A percentile compares a stretch with the other conserved stretches of the same genome.
Conservation (phyloP, 495 filamentous ascomycete genomes). For the Penicillium desertorum region DNA sequence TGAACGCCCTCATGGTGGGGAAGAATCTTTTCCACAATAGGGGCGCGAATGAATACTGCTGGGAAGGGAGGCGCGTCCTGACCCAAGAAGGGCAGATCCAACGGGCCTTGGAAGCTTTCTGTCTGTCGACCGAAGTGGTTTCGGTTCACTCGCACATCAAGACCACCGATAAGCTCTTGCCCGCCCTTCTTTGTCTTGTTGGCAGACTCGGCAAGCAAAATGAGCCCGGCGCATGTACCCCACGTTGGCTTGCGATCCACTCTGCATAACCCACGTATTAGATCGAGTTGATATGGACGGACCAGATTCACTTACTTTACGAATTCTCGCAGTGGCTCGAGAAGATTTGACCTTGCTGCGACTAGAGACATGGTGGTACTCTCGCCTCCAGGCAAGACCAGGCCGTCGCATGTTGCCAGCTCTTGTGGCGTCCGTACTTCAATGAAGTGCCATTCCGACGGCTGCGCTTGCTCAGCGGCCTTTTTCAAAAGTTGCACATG, state of each 20-base stretch:
- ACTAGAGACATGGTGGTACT: conserved; percentile 92
- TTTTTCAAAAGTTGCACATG: conserved; percentile 74
- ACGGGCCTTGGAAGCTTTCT: conserved; percentile 82
- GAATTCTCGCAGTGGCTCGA: conserved; percentile 86
- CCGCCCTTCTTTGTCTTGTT: conserved; percentile 87
- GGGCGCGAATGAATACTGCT: conserved; percentile 91
- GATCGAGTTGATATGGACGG: conserved; percentile 6
- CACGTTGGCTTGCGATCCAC: conserved; percentile 75
- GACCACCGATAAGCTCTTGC: conserved; percentile 88
- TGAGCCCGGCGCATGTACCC: conserved; percentile 96
- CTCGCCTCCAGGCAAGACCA: conserved; percentile 92
- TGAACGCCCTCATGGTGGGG: conserved; percentile 53
- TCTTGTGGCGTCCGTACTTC: conserved; percentile 78
- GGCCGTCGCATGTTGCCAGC: conserved; percentile 70
- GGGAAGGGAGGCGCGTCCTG: conserved; percentile 59
- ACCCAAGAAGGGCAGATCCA: conserved; percentile 72
- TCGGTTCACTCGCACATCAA: conserved; percentile 88
- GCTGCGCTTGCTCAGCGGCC: conserved; percentile 49
- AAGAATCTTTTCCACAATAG: conserved; percentile 84
- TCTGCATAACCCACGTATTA: conserved; percentile 29
- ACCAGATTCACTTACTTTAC: conserved; percentile 69
- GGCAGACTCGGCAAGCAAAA: conserved; percentile 84
- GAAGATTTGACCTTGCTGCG: conserved; percentile 70
- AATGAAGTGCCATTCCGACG: conserved; percentile 58
- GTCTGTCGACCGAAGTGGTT: conserved; percentile 95